phyloP scores from a whole-genome alignment of 345 rosid genomes.

The Pistacia integerrima region DNA sequence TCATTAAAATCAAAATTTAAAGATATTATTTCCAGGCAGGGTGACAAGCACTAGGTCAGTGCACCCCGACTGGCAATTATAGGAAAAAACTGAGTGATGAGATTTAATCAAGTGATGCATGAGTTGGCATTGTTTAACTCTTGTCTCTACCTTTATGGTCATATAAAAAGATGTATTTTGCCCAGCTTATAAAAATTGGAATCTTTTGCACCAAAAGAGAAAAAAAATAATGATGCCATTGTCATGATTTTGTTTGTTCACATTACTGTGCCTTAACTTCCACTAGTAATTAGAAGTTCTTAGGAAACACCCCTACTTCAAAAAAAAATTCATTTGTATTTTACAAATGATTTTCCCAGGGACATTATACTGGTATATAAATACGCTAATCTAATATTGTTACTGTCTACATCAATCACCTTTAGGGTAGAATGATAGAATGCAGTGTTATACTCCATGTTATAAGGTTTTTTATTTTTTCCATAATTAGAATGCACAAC shows the following conservation, averaged over 20 bases:
- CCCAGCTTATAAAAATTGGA: neutral
- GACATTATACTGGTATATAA: no score
- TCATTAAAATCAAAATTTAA: slow-evolving; percentile 3
- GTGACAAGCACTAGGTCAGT: neutral
- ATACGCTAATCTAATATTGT: neutral
- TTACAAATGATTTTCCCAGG: neutral
- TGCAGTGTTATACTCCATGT: neutral
- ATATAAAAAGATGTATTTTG: neutral
- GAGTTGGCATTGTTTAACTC: neutral
- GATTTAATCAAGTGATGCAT: neutral
- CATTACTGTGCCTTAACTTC: neutral
- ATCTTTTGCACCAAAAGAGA: neutral
- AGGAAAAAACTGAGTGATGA: neutral
- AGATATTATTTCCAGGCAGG: neutral
- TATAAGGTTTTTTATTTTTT: no score
- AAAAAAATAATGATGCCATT: no score
- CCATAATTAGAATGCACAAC: no score
- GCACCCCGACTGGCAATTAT: neutral
- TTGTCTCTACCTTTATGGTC: neutral
- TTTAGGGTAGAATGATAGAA: neutral
- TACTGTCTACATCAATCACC: neutral
- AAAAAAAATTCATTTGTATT: no score
- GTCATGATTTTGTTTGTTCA: neutral
- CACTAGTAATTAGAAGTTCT: neutral
- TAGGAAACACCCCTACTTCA: neutral